Base-by-base conservation (phyloP, 768 basidiomycete species). In the Hebeloma cylindrosporum region DNA sequence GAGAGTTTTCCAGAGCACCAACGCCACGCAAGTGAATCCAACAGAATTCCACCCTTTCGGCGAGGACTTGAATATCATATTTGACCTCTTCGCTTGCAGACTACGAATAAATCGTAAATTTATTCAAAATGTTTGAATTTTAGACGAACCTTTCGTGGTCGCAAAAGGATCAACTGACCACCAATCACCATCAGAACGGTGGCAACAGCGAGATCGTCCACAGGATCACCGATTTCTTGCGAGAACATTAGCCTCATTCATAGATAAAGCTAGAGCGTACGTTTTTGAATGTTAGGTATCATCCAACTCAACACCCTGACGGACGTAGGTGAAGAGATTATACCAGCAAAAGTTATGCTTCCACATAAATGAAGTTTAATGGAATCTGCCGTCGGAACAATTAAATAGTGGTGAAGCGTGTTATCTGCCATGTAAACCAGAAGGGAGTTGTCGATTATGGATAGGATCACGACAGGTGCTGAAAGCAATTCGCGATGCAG, bases 21-120 rank as follows among this genome's bases (percentile, higher is more conserved):
- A 99, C 92, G 1, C 95, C 95, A 28, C 88, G 82, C 31, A 99
- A 73, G 71, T 97, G 95, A 42, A 94, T 96, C 95, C 95, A 99
- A 65, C 94, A 99, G 60, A 96, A 93, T 60, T 99, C 95, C 52
- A 98, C 90, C n/a, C 85, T 81, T 50, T 96, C 92, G 0, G 95
- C 93, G 32, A 99, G 85, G 23, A 98, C 88, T 61, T 97, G 95
- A 76, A 97, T 85, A 65, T 97, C 95, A 59, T 99, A 99, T 56
- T 85, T 90, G 62, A 95, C 90, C 69, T 97, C 93, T 54, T 89
- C 83, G 44, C 81, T 73, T 1, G 80, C 88, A 2, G 90, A 82
- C 89, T n/a, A n/a, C n/a, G n/a, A n/a, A n/a, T 93, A 51, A 17
- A 42, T 26, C 1, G 20, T 10, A 5, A 31, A n/a, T 11, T 42